Evolutionary conservation across 257 asterid species (phyloP), one percentile per base, ranked within the genome.

Genomic region (Petunia secreta): DNA sequence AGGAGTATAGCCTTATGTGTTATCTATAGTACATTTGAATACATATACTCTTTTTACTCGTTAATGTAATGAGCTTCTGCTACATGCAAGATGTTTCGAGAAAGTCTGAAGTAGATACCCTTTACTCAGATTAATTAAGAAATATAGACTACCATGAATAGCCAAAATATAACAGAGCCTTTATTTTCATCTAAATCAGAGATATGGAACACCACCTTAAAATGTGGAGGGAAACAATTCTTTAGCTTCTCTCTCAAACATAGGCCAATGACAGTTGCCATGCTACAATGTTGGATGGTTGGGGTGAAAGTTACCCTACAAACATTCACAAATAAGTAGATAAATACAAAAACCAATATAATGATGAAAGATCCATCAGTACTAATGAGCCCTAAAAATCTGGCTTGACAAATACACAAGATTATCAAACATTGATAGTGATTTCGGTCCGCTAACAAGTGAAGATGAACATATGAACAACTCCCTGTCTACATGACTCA

Each of bases 201-300:
- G 37, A 46, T 34, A 60, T 5, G 66, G 15, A 65, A 81, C 52
- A 55, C 25, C 75, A 93, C 98, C 97, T 95, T 95, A 85, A 93
- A 92, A 89, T 93, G 97, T 2, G 94, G 91, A 84, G 97, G 97
- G 44, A 93, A 93, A 84, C 63, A 82, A 83, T 91, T 87, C 85
- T 92, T 94, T 86, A 94, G 77, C 76, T 92, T 94, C 89, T 88
- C 94, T 80, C 98, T 88, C 66, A 92, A 86, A 90, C 98, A 94
- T 80, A 93, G 82, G 71, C 99, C 99, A 77, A 95, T 93, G 2
- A 93, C 97, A 1, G 92, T 89, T 2, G 99, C 97, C 99, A 95
- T 91, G 88, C 88, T 95, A 92, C 99, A 93, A 80, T 95, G 98
- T 85, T 91, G 97, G 78, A 95, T 92, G n/a, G 99, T 95, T 5